These are phyloP conservation scores for Ascochyta rabiei DNA, from an alignment of 2,329 filamentous ascomycete species.

Conservation along the genomic window DNA sequence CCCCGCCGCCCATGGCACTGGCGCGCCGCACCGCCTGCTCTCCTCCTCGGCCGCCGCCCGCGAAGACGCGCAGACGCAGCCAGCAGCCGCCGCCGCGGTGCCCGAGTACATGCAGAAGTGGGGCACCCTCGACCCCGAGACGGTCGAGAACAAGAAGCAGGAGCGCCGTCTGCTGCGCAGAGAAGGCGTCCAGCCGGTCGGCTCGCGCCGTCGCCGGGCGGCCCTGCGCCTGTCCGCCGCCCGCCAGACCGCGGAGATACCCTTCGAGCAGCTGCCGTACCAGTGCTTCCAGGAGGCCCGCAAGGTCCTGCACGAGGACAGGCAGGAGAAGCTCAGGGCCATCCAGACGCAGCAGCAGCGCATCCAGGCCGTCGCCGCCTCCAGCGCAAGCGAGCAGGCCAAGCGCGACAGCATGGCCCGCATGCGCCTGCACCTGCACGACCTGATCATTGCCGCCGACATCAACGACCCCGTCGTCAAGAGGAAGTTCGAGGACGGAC, in stretches of 20 bases:
- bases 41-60: slow-evolving; percentile 53
- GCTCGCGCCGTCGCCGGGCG: slow-evolving; percentile 79
- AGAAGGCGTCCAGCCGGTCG: slow-evolving; percentile 72
- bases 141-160: slow-evolving; percentile 51
- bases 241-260: slow-evolving; percentile 68
- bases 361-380: slow-evolving; percentile 69
- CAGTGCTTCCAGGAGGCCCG: slow-evolving; percentile 98
- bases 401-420: slow-evolving; percentile 72
- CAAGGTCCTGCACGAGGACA: slow-evolving; percentile 78
- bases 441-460: slow-evolving; percentile 86
- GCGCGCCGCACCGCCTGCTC: slow-evolving; percentile 52
- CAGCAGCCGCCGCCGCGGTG: slow-evolving; percentile 18
- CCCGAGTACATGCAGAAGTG: slow-evolving; percentile 47
- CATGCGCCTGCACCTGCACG: slow-evolving; percentile 74
- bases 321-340: slow-evolving; percentile 76
- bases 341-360: slow-evolving; percentile 71
- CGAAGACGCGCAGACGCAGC: slow-evolving; percentile 52
- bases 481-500: slow-evolving; percentile 89
- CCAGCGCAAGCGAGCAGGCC: slow-evolving; percentile 66
- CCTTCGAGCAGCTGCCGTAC: slow-evolving; percentile 93
- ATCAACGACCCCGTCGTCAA: slow-evolving; percentile 95
- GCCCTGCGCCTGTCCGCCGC: slow-evolving; percentile 43
- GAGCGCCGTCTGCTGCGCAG: slow-evolving; percentile 72
- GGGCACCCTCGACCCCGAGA: slow-evolving; percentile 41
- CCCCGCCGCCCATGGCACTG: slow-evolving; percentile 38